These are phyloP conservation scores for Rhizopus arrhizus DNA, from an alignment of 371 early-diverging fungal genomes.

Conservation along the genomic window DNA sequence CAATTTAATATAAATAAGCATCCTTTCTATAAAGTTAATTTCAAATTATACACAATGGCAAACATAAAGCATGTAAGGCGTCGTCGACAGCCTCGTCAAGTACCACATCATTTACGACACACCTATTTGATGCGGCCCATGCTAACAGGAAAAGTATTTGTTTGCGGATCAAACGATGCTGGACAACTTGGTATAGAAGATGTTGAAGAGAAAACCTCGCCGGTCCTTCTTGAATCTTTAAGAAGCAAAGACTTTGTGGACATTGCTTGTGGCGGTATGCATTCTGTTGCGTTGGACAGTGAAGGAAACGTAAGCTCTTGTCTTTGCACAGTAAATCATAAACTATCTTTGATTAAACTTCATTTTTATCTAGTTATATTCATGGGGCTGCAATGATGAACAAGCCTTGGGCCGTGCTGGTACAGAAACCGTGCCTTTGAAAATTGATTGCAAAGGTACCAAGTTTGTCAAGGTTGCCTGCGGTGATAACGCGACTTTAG, in stretches of 20 bases:
- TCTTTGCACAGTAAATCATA: not conserved
- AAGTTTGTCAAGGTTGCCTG: constrained; percentile 85
- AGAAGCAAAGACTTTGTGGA: constrained; percentile 65
- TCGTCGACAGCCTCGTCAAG: no score
- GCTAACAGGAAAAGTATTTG: constrained; percentile 72
- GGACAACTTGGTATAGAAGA: constrained; percentile 95
- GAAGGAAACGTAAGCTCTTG: constrained; percentile 65
- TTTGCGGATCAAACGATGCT: constrained; percentile 95
- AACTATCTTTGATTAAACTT: not conserved
- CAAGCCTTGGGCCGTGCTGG: constrained; percentile 90
- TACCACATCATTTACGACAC: no score
- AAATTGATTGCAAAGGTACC: constrained; percentile 14
- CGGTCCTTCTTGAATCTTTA: constrained; percentile 71
- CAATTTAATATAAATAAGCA: no score
- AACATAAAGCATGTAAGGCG: no score
- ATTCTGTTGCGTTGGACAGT: constrained; percentile 78
- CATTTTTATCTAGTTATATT: constrained; percentile 55
- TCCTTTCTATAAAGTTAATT: no score
- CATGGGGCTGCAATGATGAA: constrained; percentile 99
- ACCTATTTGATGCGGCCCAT: no score
- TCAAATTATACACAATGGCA: no score
- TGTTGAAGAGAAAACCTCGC: constrained; percentile 70
- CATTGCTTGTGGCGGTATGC: constrained; percentile 89
- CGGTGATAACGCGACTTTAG: constrained; percentile 94
- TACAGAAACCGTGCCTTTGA: constrained; percentile 69